Percentiles rank a stretch among this genome's conserved stretches.
These are phyloP conservation scores for Malus hybrid DNA, from an alignment of 331 rosid genomes.

Conservation along the genomic window DNA sequence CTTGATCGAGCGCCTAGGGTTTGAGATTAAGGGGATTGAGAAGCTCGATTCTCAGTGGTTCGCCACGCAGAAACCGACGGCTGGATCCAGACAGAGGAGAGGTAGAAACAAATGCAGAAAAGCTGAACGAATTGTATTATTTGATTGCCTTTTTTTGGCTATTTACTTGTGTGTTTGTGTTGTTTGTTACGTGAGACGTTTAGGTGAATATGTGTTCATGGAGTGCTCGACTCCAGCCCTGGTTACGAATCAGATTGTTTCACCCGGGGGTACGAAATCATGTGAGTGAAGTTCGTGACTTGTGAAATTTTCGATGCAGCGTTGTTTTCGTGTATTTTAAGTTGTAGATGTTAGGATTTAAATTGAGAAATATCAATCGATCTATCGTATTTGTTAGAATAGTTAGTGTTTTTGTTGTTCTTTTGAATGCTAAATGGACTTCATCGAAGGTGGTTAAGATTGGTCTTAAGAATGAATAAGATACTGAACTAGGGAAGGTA, in stretches of 20 bases:
- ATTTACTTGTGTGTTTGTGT: neutral
- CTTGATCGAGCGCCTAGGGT: slow-evolving; percentile 64
- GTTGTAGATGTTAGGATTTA: neutral
- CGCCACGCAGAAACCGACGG: slow-evolving; percentile 67
- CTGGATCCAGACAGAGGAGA: slow-evolving; percentile 78
- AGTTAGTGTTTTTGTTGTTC: neutral
- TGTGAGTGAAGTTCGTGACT: slow-evolving; percentile 42
- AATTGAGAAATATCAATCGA: neutral
- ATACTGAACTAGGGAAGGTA: neutral
- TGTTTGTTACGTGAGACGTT: slow-evolving; percentile 7
- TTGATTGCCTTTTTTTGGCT: neutral
- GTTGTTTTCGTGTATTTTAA: neutral
- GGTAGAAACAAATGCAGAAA: slow-evolving; percentile 25
- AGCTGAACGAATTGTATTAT: neutral
- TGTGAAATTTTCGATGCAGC: neutral
- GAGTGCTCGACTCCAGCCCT: slow-evolving; percentile 56
- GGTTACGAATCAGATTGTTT: slow-evolving; percentile 71
- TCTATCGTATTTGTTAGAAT: neutral
- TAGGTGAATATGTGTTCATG: slow-evolving; percentile 79
- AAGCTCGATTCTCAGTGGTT: slow-evolving; percentile 92
- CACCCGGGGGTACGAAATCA: slow-evolving; percentile 67
- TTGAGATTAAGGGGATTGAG: slow-evolving; percentile 79
- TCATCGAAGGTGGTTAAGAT: neutral
- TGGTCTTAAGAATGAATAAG: neutral
- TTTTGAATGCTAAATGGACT: neutral